Base-by-base conservation (phyloP, 2,329 filamentous ascomycete species). In the Didymella exigua region DNA sequence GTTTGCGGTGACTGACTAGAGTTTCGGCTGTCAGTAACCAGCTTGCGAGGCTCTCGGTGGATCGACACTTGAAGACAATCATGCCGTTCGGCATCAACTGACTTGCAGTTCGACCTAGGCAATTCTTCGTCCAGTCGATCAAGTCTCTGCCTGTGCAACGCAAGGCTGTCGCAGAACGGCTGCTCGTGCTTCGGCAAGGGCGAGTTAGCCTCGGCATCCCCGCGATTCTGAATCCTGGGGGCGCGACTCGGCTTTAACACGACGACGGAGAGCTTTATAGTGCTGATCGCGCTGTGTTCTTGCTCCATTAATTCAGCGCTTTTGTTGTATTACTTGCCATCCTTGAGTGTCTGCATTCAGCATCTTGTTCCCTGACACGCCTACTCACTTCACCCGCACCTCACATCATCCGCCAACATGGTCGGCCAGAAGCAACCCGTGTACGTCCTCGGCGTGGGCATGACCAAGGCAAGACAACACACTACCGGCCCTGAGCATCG, bases 401-500 rank as follows among this genome's bases (percentile, higher is more conserved):
- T 11, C 24, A 19, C 30, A 27, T 42, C 58, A 55, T 51, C 42
- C 60, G 59, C 58, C 70, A 80, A 46, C 58, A 84, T 84, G 82
- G 78, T 76, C 61, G 79, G 63, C 51, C 62, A 80, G 65, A 82
- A 82, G 63, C 77, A 80, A 60, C 82, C 83, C 66, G 82, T 83
- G 82, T 98, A 98, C 82, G 90, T 98, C 73, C 86, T 98, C 58
- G 93, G 93, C 81, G 95, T 98, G 66, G 93, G 93, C 80, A 95
- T 98, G 91, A 98, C 93, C 79, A 96, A 55, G 52, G 52, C 43
- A 43, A 16, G 19, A 3, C 16, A n/a, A 5, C 6, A n/a, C 10
- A 34, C 2, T 8, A 4, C 4, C 16, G 31, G n/a, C 16, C 30
- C 31, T 14, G 5, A 16, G 7, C 34, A 23, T 13, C 18, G 11